These are phyloP conservation scores for Botryotinia calthae DNA, from an alignment of 2,329 filamentous ascomycete species.

Conservation along the genomic window DNA sequence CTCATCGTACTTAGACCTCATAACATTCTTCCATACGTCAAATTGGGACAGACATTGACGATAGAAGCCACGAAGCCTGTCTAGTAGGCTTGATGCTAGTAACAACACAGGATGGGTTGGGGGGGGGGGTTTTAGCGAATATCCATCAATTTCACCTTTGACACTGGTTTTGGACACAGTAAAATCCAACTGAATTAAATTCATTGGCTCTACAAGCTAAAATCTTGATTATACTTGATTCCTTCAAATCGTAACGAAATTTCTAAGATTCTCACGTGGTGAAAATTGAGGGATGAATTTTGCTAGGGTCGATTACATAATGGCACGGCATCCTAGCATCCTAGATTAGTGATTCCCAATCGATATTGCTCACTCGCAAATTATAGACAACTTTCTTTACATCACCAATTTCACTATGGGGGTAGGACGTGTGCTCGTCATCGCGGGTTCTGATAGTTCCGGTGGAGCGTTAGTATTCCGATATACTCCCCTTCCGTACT, in stretches of 20 bases:
- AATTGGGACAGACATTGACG: fast-evolving
- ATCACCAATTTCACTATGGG: slow-evolving; percentile 28
- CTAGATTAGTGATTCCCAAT: neutral
- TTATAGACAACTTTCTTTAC: neutral
- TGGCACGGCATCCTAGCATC: neutral
- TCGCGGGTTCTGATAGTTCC: slow-evolving; percentile 73
- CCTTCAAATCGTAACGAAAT: neutral
- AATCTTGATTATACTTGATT: neutral
- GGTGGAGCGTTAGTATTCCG: slow-evolving; percentile 64
- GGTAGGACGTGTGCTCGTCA: slow-evolving; percentile 59
- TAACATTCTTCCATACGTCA: neutral
- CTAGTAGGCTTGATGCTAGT: neutral
- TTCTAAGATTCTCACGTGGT: neutral
- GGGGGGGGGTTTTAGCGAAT: neutral
- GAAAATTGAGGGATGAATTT: neutral
- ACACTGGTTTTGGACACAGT: neutral
- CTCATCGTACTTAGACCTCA: neutral
- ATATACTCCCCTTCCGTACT: slow-evolving; percentile 19
- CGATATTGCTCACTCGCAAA: neutral
- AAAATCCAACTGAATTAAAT: neutral
- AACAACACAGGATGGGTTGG: neutral
- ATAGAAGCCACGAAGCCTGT: neutral
- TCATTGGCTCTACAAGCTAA: neutral
- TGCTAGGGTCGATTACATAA: slow-evolving; percentile 14
- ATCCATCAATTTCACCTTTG: neutral